Percentiles rank a stretch among this genome's conserved stretches.
Evolutionary conservation across 2,329 filamentous ascomycete species (phyloP).

Genomic region (Beauveria sp.): DNA sequence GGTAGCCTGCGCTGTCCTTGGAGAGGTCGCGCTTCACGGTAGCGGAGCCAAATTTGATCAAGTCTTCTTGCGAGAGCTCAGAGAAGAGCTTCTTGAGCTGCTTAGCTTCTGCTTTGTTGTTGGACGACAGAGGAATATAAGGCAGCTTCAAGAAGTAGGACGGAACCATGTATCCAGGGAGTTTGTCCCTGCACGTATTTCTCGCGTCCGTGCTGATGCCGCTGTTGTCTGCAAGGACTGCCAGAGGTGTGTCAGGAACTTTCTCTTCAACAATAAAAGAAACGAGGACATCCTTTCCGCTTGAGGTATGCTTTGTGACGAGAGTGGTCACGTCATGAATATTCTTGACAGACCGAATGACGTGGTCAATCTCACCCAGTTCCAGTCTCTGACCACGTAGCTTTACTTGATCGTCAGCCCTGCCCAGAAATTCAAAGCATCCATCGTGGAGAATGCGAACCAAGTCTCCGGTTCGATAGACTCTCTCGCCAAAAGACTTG

Average conservation of each 20-base stretch:
- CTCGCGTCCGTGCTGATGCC: slow-evolving; percentile 40
- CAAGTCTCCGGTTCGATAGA: slow-evolving; percentile 86
- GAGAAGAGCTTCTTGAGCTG: slow-evolving; percentile 60
- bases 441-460: slow-evolving; percentile 74
- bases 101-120: slow-evolving; percentile 82
- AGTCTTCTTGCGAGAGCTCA: slow-evolving; percentile 47
- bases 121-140: slow-evolving; percentile 70
- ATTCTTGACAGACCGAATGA: slow-evolving; percentile 53
- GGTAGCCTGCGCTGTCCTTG: slow-evolving; percentile 27
- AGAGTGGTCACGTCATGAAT: slow-evolving; percentile 69
- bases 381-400: slow-evolving; percentile 83
- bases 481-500: slow-evolving; percentile 44
- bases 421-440: slow-evolving; percentile 79
- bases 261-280: slow-evolving; percentile 52
- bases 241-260: slow-evolving; percentile 12
- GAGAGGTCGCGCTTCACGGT: slow-evolving; percentile 9
- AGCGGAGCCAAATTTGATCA: slow-evolving; percentile 47
- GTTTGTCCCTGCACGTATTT: slow-evolving; percentile 56
- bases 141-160: slow-evolving; percentile 70
- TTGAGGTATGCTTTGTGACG: slow-evolving; percentile 60
- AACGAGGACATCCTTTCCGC: slow-evolving; percentile 75
- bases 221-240: slow-evolving; percentile 23
- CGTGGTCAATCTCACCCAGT: slow-evolving; percentile 83
- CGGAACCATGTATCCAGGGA: slow-evolving; percentile 86
- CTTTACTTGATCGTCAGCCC: slow-evolving; percentile 88